Conservation (phyloP, 495 filamentous ascomycete species). For the Immersiella caudata region DNA sequence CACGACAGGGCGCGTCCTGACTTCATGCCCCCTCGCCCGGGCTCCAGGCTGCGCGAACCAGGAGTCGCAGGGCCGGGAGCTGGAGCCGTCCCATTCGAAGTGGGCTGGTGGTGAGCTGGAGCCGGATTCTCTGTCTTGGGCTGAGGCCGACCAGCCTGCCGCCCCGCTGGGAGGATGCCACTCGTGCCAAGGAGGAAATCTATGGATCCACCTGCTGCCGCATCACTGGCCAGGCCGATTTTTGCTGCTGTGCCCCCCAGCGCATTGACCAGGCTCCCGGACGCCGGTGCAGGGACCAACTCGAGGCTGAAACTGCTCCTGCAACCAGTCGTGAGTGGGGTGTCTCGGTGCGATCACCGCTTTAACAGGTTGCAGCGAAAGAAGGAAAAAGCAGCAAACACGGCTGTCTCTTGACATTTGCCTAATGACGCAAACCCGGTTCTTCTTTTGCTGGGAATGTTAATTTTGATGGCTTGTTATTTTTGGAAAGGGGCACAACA, state of each 20-base stretch:
- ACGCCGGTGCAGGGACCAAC: constrained; percentile 27
- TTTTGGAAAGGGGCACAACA: background rate
- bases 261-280: constrained; percentile 19
- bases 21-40: constrained; percentile 6
- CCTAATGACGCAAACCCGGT: background rate
- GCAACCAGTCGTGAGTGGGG: constrained; percentile 17
- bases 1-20: background rate
- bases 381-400: constrained; percentile 9
- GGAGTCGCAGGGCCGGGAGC: constrained; percentile 17
- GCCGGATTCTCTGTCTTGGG: background rate
- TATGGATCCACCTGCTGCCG: constrained; percentile 8
- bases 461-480: background rate
- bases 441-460: background rate
- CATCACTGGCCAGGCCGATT: background rate
- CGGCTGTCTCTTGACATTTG: background rate
- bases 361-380: background rate
- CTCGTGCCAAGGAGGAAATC: background rate
- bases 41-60: constrained; percentile 15
- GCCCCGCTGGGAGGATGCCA: background rate
- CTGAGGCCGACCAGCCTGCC: background rate
- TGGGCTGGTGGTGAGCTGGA: constrained; percentile 7
- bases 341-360: constrained; percentile 16
- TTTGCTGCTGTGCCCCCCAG: background rate
- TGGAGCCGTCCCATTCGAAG: background rate
- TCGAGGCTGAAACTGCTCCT: constrained; percentile 25